Base-by-base conservation (phyloP, 192 early-diverging fungal genomes). In the Podochytrium sp. region DNA sequence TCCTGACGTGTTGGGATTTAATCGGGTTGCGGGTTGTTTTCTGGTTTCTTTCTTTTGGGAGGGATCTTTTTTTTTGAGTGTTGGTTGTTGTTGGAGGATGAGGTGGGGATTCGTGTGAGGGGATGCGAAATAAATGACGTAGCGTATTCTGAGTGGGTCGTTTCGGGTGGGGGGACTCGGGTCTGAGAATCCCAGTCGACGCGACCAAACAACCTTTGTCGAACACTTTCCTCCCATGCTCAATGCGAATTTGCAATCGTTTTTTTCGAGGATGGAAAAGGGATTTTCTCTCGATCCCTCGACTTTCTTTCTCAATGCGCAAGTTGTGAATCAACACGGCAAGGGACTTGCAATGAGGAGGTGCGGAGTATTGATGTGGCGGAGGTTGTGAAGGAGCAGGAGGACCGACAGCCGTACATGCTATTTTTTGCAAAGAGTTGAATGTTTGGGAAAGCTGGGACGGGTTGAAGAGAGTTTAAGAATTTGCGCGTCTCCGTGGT, bases 301-400 rank as follows among this genome's bases (percentile, higher is more conserved):
- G n/a, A 25, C n/a, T n/a, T n/a, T n/a, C n/a, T n/a, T n/a, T 51
- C 65, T 3, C 2, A 86, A 49, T 77, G 71, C 35, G 69, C 83
- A n/a, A 72, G 97, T 96, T 40, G 93, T 99, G 5, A 95, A 98
- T 77, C 98, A 99, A 81, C 98, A 98, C 77, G 96, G 98, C 2
- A 79, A 79, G 52, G 84, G 85, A 30, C 92, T 95, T 20, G 90
- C 84, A 16, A 99, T 76, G 90, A 90, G 20, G 87, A 83, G 35
- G 92, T 99, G 50, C 78, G 76, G 14, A 67, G 70, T 30, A 78
- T 89, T 27, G 59, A 79, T n/a, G 87, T 78, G 34, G 75, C 77
- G 16, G 89, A 92, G 30, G 94, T 95, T 25, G 52, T 83, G 6
- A 75, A 80, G 18, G 84, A 84, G 23, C 75, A 81, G 35, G 50